These are phyloP conservation scores for Coniochaeta pulveracea DNA, from an alignment of 2,329 filamentous ascomycete genomes.

Conservation along the genomic window DNA sequence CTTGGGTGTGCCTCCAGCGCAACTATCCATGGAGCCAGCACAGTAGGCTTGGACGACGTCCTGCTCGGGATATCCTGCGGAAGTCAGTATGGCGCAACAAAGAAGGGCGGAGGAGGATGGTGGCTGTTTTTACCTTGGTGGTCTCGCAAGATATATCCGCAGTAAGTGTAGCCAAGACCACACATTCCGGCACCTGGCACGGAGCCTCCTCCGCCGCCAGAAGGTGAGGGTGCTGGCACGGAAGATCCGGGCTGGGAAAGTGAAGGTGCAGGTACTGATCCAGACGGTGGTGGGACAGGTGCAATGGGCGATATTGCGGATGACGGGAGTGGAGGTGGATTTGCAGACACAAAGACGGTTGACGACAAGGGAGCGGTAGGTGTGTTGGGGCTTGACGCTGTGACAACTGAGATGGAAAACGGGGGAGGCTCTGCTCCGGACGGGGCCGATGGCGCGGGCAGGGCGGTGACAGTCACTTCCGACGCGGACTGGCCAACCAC, in stretches of 20 bases:
- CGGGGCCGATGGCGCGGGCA: not conserved
- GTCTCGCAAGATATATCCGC: constrained; percentile 15
- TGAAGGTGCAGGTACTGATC: too few relatives aligned
- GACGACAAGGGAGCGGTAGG: not conserved
- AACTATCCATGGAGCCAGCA: constrained; percentile 11
- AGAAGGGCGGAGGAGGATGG: not conserved
- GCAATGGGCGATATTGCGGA: not conserved
- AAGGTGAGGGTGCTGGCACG: too few relatives aligned
- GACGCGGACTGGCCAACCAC: constrained; percentile 1
- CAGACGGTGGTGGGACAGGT: too few relatives aligned
- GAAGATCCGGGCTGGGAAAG: too few relatives aligned
- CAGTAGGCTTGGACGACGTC: constrained; percentile 13
- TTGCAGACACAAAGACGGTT: constrained; percentile 1
- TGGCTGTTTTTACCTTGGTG: constrained; percentile 10
- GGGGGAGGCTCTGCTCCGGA: not conserved
- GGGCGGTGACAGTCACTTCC: constrained; percentile 1
- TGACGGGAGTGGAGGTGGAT: not conserved
- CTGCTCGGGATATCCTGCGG: constrained; percentile 11
- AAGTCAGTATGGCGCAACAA: not conserved
- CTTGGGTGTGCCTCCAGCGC: constrained; percentile 10
- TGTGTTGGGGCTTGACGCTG: not conserved
- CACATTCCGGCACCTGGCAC: constrained; percentile 7
- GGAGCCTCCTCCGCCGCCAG: not conserved
- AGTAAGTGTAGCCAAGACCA: constrained; percentile 15
- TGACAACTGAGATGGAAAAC: constrained; percentile 1